A percentile compares a stretch with the other conserved stretches of the same genome.
Evolutionary conservation across 2,329 filamentous ascomycete genomes (phyloP).

Genomic region (Pseudocercospora eumusae): DNA sequence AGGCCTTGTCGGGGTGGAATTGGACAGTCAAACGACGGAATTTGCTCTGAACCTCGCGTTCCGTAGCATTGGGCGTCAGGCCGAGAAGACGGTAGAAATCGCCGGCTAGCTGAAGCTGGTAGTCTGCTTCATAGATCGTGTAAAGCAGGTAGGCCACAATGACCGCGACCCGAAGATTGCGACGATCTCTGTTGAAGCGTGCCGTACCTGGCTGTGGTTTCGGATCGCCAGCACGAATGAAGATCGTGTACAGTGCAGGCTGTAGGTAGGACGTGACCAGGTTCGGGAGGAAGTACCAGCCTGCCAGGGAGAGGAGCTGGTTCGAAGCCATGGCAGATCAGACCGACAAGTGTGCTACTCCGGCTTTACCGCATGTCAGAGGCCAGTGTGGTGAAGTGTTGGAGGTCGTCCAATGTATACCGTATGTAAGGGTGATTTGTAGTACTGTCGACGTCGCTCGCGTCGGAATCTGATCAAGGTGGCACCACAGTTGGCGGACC

Average conservation of each 20-base stretch:
- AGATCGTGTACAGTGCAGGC: conserved; percentile 79
- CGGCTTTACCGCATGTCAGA: conserved; percentile 1
- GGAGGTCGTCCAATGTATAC: too few relatives aligned
- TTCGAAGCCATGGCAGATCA: conserved; percentile 40
- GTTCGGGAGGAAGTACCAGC: conserved; percentile 64
- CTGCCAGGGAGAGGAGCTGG: conserved; percentile 56
- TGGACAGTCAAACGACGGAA: conserved; percentile 73
- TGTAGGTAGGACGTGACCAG: conserved; percentile 77
- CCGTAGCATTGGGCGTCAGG: conserved; percentile 67
- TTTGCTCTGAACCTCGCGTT: conserved; percentile 76
- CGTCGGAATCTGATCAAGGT: not conserved
- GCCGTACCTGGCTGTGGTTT: conserved; percentile 69
- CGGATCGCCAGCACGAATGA: conserved; percentile 84
- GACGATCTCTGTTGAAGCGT: conserved; percentile 71
- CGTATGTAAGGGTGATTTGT: too few relatives aligned
- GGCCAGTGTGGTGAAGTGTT: not conserved
- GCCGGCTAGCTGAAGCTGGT: conserved; percentile 68
- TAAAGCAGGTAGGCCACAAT: conserved; percentile 83
- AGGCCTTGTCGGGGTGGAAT: conserved; percentile 82
- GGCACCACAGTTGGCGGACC: not conserved
- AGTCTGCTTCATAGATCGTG: conserved; percentile 89
- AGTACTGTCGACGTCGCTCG: too few relatives aligned
- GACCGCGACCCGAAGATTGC: conserved; percentile 79
- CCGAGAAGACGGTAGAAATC: conserved; percentile 80
- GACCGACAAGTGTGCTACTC: not conserved